phyloP scores from a whole-genome alignment of 2,329 filamentous ascomycete genomes.

The Cytospora piceicola region DNA sequence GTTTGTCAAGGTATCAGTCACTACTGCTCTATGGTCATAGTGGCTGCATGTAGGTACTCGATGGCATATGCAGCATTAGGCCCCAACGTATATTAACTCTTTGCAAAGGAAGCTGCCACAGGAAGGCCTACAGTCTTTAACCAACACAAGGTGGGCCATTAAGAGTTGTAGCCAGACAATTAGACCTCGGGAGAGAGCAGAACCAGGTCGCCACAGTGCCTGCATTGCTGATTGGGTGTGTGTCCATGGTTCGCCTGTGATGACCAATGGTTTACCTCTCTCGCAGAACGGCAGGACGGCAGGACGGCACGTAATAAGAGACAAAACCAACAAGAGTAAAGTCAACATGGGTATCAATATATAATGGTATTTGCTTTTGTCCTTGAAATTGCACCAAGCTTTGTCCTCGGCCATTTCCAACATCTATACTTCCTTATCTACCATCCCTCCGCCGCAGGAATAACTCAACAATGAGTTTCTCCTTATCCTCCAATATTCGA shows the following conservation, averaged over 20 bases:
- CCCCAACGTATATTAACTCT: too few relatives aligned
- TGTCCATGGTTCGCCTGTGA: background rate
- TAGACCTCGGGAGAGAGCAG: too few relatives aligned
- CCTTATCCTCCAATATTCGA: constrained; percentile 64
- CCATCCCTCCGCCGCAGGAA: constrained; percentile 57
- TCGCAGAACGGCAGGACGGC: background rate
- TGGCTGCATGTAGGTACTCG: too few relatives aligned
- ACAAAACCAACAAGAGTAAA: background rate
- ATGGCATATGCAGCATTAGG: too few relatives aligned
- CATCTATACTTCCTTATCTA: constrained; percentile 5
- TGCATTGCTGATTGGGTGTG: background rate
- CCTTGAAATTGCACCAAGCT: background rate
- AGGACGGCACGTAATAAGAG: background rate
- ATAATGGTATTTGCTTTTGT: background rate
- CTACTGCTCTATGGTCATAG: too few relatives aligned
- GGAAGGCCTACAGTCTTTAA: too few relatives aligned
- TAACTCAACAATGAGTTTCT: constrained; percentile 68
- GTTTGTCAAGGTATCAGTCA: too few relatives aligned
- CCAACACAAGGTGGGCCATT: background rate
- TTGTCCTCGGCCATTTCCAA: background rate
- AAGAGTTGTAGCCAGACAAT: too few relatives aligned
- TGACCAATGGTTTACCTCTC: background rate
- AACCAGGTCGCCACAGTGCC: too few relatives aligned
- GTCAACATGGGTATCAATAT: background rate
- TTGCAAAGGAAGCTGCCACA: too few relatives aligned